phyloP scores from a whole-genome alignment of 2,329 filamentous ascomycete species.

The Pestalotiopsis sp. region DNA sequence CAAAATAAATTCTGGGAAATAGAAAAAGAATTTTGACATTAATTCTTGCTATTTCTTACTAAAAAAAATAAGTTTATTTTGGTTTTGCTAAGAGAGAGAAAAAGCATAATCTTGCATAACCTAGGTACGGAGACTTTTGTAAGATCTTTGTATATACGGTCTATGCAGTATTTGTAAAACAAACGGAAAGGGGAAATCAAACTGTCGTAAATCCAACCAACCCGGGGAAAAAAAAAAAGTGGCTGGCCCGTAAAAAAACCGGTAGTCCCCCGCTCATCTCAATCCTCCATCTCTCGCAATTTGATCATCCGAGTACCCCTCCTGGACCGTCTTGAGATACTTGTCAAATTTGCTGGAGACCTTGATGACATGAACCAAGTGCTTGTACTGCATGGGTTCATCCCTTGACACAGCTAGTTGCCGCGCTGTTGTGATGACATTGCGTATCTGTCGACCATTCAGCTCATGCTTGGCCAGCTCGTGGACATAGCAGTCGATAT shows the following conservation, averaged over 20 bases:
- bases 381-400: conserved; percentile 18
- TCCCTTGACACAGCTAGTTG: conserved; percentile 12
- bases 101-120: no score
- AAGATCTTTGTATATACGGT: no score
- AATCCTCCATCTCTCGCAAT: neutral
- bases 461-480: conserved; percentile 36
- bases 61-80: no score
- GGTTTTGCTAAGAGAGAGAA: no score
- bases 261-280: neutral
- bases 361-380: conserved; percentile 17
- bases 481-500: neutral
- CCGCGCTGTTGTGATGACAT: conserved; percentile 30
- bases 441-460: conserved; percentile 45
- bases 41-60: no score
- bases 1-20: no score
- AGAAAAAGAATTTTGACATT: no score
- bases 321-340: neutral
- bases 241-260: no score
- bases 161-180: neutral
- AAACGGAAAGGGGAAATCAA: neutral
- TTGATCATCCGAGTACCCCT: neutral
- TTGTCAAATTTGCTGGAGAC: neutral
- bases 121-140: no score
- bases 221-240: no score
- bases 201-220: no score